Percentiles rank a stretch among this genome's conserved stretches.
Conservation (phyloP, 1,139 yeast genomes). For the Hyphopichia buzzinii region DNA sequence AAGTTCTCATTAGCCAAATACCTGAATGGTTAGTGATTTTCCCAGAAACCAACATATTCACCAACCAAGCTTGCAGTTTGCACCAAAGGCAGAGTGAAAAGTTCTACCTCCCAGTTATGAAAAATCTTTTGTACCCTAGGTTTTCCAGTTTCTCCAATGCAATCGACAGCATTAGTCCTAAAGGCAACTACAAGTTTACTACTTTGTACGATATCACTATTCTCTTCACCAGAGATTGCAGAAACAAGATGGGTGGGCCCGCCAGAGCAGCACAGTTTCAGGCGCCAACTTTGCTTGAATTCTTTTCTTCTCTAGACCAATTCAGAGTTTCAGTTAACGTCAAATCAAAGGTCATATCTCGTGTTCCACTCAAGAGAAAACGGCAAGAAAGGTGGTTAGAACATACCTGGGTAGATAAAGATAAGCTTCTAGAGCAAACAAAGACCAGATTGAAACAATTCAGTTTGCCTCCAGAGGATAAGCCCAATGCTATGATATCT, state of each 20-base stretch:
- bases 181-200: constrained; percentile 28
- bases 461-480: too few relatives aligned
- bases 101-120: constrained; percentile 51
- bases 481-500: too few relatives aligned
- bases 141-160: constrained; percentile 52
- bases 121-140: constrained; percentile 64
- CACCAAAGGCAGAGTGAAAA: constrained; percentile 52
- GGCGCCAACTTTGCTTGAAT: constrained; percentile 56
- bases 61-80: constrained; percentile 40
- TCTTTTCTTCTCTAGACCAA: constrained; percentile 44
- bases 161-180: constrained; percentile 42
- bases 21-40: constrained; percentile 60
- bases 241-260: neutral
- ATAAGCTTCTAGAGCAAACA: constrained; percentile 23
- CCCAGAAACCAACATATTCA: constrained; percentile 73
- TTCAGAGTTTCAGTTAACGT: constrained; percentile 50
- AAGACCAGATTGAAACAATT: too few relatives aligned
- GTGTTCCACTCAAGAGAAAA: constrained; percentile 50
- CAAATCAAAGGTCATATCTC: constrained; percentile 41
- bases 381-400: constrained; percentile 73
- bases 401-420: constrained; percentile 68
- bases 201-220: constrained; percentile 55
- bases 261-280: constrained; percentile 5
- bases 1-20: constrained; percentile 22
- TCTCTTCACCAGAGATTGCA: constrained; percentile 28